These are phyloP conservation scores for Aegle marmelos DNA, from an alignment of 345 rosid genomes.

Conservation along the genomic window DNA sequence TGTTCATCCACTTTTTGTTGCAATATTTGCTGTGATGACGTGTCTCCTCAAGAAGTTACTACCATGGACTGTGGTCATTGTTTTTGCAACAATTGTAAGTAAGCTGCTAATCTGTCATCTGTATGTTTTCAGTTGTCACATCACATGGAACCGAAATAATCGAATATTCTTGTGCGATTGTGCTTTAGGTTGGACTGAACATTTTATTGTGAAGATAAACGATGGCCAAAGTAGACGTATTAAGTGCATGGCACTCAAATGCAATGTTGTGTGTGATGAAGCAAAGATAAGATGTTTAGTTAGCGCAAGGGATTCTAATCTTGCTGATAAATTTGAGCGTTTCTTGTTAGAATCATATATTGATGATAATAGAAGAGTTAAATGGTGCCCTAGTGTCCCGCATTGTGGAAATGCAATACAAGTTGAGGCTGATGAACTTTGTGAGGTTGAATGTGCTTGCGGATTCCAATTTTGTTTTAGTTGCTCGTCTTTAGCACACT, in stretches of 20 bases:
- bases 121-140: too few species aligned
- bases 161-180: neutral
- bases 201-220: conserved; percentile 37
- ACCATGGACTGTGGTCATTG: conserved; percentile 40
- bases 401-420: conserved; percentile 46
- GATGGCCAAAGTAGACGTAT: conserved; percentile 43
- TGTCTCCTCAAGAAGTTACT: conserved; percentile 21
- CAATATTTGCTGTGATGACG: conserved; percentile 33
- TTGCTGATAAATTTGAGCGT: conserved; percentile 37
- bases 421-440: conserved; percentile 31
- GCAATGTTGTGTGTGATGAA: conserved; percentile 42
- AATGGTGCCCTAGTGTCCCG: conserved; percentile 52
- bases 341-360: conserved; percentile 41
- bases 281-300: conserved; percentile 31
- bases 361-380: conserved; percentile 44
- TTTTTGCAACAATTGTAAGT: conserved; percentile 45
- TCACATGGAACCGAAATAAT: too few species aligned
- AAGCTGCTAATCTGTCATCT: too few species aligned
- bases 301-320: conserved; percentile 21
- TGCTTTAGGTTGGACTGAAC: conserved; percentile 37
- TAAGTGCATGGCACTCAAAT: conserved; percentile 38
- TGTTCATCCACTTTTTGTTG: conserved; percentile 14
- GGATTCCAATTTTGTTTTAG: conserved; percentile 40
- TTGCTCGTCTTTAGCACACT: conserved; percentile 36
- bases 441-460: conserved; percentile 40